Evolutionary conservation across 192 early-diverging fungal species (phyloP).

Genomic region (Coemansia sp.): DNA sequence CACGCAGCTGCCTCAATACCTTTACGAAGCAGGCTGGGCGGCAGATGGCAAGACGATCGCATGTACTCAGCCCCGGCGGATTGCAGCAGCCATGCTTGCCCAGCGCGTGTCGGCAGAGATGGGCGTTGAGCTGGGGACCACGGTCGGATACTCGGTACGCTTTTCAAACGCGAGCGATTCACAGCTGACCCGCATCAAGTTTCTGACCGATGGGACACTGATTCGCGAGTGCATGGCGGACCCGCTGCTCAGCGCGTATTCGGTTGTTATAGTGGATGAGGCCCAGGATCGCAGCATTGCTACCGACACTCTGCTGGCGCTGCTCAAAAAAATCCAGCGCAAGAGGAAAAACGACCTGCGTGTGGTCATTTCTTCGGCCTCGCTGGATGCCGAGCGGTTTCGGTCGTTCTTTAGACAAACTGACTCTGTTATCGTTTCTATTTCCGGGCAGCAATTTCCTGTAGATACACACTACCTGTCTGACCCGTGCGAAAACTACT

Average conservation of each 20-base stretch:
- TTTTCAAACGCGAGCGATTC: conserved; percentile 91
- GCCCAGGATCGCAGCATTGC: conserved; percentile 91
- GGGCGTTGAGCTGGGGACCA: conserved; percentile 83
- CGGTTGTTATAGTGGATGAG: conserved; percentile 91
- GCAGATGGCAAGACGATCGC: conserved; percentile 83
- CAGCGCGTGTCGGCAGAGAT: conserved; percentile 95
- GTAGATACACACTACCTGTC: conserved; percentile 95
- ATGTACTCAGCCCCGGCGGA: conserved; percentile 94
- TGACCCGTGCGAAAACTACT: conserved; percentile 89
- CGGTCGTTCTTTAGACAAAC: conserved; percentile 70
- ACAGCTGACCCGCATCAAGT: conserved; percentile 87
- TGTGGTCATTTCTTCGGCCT: conserved; percentile 90
- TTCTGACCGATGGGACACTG: conserved; percentile 96
- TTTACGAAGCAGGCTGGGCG: conserved; percentile 92
- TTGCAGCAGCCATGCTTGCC: conserved; percentile 95
- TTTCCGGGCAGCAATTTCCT: conserved; percentile 92
- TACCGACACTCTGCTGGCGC: conserved; percentile 89
- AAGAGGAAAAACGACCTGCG: conserved; percentile 74
- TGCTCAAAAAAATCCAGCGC: conserved; percentile 79
- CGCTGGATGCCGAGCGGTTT: conserved; percentile 91
- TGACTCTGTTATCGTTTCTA: conserved; percentile 78
- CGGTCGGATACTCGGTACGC: conserved; percentile 96
- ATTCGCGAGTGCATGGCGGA: conserved; percentile 90
- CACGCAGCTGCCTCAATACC: conserved; percentile 95
- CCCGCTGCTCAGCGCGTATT: conserved; percentile 77